phyloP scores from a whole-genome alignment of 1,139 yeast species.

The Debaryomyces nepalensis region DNA sequence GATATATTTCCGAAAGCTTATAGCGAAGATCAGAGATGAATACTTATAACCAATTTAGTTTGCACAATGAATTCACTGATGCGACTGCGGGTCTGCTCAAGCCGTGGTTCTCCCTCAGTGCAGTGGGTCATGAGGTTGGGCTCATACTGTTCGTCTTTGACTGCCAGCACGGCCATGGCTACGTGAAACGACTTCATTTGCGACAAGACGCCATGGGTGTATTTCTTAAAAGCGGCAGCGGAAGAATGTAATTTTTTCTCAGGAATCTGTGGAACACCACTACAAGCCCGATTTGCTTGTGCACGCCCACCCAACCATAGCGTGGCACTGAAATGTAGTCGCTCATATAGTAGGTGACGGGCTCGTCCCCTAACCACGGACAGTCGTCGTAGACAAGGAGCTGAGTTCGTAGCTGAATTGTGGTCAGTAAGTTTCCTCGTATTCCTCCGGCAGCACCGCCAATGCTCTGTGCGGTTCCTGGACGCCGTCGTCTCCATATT shows the following conservation, averaged over 20 bases:
- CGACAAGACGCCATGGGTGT: neutral
- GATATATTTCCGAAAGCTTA: neutral
- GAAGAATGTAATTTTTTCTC: no score
- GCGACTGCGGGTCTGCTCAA: no score
- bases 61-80: no score
- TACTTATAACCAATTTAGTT: no score
- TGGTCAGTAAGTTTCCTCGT: neutral
- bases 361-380: neutral
- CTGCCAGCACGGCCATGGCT: neutral
- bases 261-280: no score
- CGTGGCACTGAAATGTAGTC: neutral
- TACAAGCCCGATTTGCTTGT: no score
- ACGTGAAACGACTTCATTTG: neutral
- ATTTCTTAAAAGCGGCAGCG: no score
- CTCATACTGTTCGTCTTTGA: neutral
- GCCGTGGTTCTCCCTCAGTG: no score
- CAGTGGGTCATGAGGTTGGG: conserved; percentile 2
- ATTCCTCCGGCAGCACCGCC: neutral
- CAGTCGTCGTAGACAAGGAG: neutral
- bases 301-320: no score
- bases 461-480: neutral
- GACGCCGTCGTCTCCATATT: neutral
- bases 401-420: no score
- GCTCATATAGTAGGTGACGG: neutral
- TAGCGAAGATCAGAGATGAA: neutral